Base-by-base conservation (phyloP, 768 basidiomycete genomes). In the Psilocybe tampanensis region DNA sequence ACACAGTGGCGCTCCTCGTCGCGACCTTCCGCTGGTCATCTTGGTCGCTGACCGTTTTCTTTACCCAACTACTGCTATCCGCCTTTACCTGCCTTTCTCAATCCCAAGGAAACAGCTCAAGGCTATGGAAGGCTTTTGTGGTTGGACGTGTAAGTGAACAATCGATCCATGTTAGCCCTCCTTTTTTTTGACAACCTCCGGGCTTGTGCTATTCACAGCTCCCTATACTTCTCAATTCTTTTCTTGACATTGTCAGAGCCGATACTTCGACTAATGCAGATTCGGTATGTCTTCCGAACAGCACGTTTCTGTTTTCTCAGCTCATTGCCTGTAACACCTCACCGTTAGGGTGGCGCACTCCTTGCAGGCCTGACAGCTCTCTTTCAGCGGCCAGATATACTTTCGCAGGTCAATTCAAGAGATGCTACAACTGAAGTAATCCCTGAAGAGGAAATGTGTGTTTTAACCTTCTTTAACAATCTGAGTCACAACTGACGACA, bases 111-210 rank as follows among this genome's bases (percentile, higher is more conserved):
- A 55, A 63, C 23, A 73, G 61, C 60, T 70, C 64, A 56, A 72
- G 52, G 60, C 64, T 91, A 29, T 93, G 90, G 90, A 83, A 82
- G 60, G 79, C 85, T 18, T 92, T 92, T 65, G 77, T 90, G 18
- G 72, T 89, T 53, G 86, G 89, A 36, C 80, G 90, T 52, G 90
- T 92, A 71, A 63, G 86, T 60, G 19, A 29, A 54, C 33, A 29
- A 29, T 29, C 29, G 29, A 29, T 9, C 29, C 29, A 29, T 9
- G 29, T 22, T 12, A 34, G 18, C 18, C 23, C n/a, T 17, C n/a
- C 26, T 24, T 1, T 18, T 44, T 42, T 23, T 26, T 19, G n/a
- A 9, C 18, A 13, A 32, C 13, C 36, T 39, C 36, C 12, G 36
- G 36, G 47, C 9, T 92, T 36, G 66, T 55, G 17, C 39, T 21